phyloP scores from a whole-genome alignment of 2,329 filamentous ascomycete species.

The Talaromyces atroroseus region DNA sequence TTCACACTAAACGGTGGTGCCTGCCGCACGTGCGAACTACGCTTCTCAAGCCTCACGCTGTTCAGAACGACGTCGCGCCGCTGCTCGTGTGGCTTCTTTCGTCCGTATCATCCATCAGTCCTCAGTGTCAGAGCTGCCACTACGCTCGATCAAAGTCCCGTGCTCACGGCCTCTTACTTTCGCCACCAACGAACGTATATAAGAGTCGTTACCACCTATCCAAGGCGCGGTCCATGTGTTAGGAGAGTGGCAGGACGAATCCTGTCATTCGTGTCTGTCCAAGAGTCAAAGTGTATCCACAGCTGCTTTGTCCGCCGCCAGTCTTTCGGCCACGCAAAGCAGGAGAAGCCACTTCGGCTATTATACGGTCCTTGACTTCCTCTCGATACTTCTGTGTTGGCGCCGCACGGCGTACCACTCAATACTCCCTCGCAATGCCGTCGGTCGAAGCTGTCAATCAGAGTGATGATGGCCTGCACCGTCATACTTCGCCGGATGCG shows the following conservation, averaged over 20 bases:
- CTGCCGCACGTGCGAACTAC: background rate
- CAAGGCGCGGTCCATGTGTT: background rate
- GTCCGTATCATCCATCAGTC: background rate
- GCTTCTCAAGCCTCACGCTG: background rate
- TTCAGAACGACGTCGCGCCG: background rate
- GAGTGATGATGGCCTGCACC: constrained; percentile 24
- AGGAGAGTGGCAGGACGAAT: constrained; percentile 8
- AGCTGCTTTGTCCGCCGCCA: background rate
- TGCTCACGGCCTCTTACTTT: background rate
- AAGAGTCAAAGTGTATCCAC: constrained; percentile 10
- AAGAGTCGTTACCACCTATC: too few relatives aligned
- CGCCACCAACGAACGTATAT: background rate
- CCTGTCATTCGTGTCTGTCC: constrained; percentile 9
- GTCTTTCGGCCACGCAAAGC: background rate
- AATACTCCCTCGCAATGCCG: constrained; percentile 29
- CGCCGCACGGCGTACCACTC: constrained; percentile 7
- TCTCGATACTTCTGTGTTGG: constrained; percentile 2
- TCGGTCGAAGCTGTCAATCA: constrained; percentile 30
- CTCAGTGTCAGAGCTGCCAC: background rate
- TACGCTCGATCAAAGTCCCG: background rate
- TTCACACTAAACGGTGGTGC: background rate
- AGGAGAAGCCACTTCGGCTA: background rate
- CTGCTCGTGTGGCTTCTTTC: background rate
- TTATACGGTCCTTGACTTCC: background rate
- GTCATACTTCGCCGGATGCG: constrained; percentile 18